Percentiles rank a stretch among this genome's conserved stretches.
These are phyloP conservation scores for Yamadazyma oceani DNA, from an alignment of 1,139 yeast species.

Conservation along the genomic window DNA sequence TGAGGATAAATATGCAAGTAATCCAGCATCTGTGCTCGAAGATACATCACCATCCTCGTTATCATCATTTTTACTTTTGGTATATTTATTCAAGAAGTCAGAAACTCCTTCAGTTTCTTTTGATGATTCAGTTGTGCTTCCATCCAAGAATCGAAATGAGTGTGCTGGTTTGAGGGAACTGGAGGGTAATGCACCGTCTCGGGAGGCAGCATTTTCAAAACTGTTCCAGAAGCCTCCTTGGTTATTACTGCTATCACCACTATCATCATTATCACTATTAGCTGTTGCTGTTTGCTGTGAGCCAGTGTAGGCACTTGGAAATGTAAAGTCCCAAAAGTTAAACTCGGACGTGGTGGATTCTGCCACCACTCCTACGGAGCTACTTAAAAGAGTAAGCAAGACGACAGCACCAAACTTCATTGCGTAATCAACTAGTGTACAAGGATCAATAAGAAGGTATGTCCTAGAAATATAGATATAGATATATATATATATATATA, in stretches of 20 bases:
- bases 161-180: no score
- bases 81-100: neutral
- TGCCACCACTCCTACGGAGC: neutral
- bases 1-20: constrained; percentile 5
- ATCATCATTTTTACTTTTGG: neutral
- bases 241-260: no score
- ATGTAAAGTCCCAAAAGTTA: neutral
- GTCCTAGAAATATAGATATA: no score
- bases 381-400: neutral
- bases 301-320: neutral
- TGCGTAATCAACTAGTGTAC: no score
- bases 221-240: constrained; percentile 12
- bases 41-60: neutral
- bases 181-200: no score
- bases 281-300: constrained; percentile 3
- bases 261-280: constrained; percentile 2
- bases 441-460: no score
- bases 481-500: no score
- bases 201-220: constrained; percentile 7
- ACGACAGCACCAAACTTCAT: neutral
- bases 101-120: neutral
- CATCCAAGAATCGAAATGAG: neutral
- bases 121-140: neutral
- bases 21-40: neutral
- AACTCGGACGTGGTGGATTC: neutral